Evolutionary conservation across 495 filamentous ascomycete species (phyloP).

Genomic region (Cercophora newfieldiana): DNA sequence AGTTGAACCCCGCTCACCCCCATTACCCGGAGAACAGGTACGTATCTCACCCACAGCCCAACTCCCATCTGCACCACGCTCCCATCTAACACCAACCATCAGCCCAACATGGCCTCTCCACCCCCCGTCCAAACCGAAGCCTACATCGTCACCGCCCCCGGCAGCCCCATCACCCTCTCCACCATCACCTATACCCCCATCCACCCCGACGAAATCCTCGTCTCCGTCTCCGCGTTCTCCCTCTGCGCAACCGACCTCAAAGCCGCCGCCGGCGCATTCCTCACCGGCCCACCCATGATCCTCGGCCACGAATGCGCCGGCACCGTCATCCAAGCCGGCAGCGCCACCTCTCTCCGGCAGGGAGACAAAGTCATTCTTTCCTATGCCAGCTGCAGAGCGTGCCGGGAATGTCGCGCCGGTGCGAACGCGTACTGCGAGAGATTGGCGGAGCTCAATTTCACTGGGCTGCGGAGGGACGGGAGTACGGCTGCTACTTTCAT

Average conservation of each 20-base stretch:
- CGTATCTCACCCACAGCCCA: no score
- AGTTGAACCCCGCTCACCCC: no score
- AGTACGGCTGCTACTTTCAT: background rate
- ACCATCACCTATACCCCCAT: constrained; percentile 14
- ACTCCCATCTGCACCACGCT: no score
- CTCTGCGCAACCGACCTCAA: constrained; percentile 23
- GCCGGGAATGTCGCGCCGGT: constrained; percentile 9
- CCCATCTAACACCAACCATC: no score
- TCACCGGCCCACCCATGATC: constrained; percentile 15
- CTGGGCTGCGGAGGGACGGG: background rate
- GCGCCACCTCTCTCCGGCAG: background rate
- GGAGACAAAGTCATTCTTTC: constrained; percentile 22
- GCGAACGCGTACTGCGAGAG: constrained; percentile 17
- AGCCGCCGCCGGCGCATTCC: constrained; percentile 19
- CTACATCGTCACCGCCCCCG: constrained; percentile 4
- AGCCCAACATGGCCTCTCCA: no score
- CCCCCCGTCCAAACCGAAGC: constrained; percentile 5
- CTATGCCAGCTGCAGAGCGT: constrained; percentile 11
- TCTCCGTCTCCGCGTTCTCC: constrained; percentile 11
- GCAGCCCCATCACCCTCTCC: constrained; percentile 14
- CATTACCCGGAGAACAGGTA: no score
- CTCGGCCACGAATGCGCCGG: constrained; percentile 24
- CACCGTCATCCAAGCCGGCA: constrained; percentile 1
- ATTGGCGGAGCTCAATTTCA: constrained; percentile 4
- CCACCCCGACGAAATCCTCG: constrained; percentile 11